phyloP scores from a whole-genome alignment of 2,329 filamentous ascomycete genomes.

The Hypoxylon sp. region DNA sequence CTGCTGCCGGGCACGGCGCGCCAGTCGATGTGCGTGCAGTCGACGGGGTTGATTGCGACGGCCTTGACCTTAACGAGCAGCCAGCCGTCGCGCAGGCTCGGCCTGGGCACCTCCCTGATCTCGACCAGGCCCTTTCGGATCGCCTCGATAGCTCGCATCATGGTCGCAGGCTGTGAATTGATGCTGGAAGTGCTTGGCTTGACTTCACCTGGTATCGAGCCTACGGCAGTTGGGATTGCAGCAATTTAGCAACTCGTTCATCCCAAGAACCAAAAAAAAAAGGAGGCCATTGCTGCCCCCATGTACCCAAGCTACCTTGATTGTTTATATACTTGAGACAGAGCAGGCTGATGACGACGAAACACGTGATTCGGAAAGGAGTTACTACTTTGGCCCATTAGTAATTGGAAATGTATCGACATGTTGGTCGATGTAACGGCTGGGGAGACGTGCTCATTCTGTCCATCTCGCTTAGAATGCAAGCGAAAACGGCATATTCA shows the following conservation, averaged over 20 bases:
- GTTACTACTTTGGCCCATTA: neutral
- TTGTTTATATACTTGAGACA: neutral
- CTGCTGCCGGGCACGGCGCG: constrained; percentile 25
- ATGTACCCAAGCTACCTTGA: too few relatives aligned
- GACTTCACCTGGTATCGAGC: neutral
- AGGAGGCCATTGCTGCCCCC: too few relatives aligned
- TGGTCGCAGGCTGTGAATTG: neutral
- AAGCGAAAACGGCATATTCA: too few relatives aligned
- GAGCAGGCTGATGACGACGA: neutral
- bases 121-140: constrained; percentile 33
- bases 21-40: constrained; percentile 46
- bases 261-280: too few relatives aligned
- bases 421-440: too few relatives aligned
- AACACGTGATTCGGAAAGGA: neutral
- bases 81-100: constrained; percentile 37
- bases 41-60: constrained; percentile 48
- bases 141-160: constrained; percentile 35
- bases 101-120: constrained; percentile 38
- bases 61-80: constrained; percentile 47
- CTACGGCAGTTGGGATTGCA: neutral
- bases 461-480: too few relatives aligned
- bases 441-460: too few relatives aligned
- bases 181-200: neutral
- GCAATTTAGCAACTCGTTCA: neutral
- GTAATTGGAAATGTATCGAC: neutral